These are phyloP conservation scores for Pilatotrama ljubarskyi DNA, from an alignment of 768 basidiomycete species.

Conservation along the genomic window DNA sequence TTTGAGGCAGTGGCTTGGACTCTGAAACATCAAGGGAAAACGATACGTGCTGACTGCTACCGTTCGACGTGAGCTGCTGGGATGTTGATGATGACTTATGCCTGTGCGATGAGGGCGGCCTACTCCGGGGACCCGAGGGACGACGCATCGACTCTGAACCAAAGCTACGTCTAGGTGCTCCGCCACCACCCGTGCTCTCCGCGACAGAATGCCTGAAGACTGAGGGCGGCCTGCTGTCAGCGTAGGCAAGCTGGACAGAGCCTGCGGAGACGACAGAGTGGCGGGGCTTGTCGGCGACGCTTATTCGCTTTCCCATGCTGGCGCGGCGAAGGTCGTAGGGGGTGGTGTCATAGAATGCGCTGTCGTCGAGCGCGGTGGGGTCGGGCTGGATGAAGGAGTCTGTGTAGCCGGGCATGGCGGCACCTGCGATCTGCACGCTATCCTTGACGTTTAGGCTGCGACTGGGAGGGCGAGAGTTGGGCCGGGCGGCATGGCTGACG, in stretches of 20 bases:
- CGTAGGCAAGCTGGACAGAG: slow-evolving; percentile 30
- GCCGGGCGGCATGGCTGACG: slow-evolving; percentile 23
- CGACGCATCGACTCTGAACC: slow-evolving; percentile 15
- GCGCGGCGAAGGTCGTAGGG: slow-evolving; percentile 22
- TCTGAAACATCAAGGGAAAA: slow-evolving; percentile 4
- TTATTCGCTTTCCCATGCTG: slow-evolving; percentile 25
- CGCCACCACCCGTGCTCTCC: slow-evolving; percentile 20
- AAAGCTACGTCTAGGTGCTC: slow-evolving; percentile 13
- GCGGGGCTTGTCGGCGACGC: slow-evolving; percentile 26
- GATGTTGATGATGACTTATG: slow-evolving; percentile 12
- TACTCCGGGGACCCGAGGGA: slow-evolving; percentile 16
- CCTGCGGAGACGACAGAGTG: slow-evolving; percentile 30
- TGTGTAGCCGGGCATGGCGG: slow-evolving; percentile 34
- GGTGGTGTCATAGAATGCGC: slow-evolving; percentile 34
- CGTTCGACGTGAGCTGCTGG: slow-evolving; percentile 1
- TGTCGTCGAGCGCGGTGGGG: slow-evolving; percentile 29
- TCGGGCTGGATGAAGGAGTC: slow-evolving; percentile 34
- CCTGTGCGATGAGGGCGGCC: slow-evolving; percentile 7
- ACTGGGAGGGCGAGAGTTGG: slow-evolving; percentile 33
- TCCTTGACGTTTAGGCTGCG: slow-evolving; percentile 29
- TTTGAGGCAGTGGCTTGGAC: slow-evolving; percentile 9
- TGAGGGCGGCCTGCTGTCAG: slow-evolving; percentile 27
- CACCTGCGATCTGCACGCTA: slow-evolving; percentile 25
- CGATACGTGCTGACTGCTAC: slow-evolving; percentile 1
- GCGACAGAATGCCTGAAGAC: slow-evolving; percentile 16